Base-by-base conservation (phyloP, 2,329 filamentous ascomycete species). In the Penicillium paneum region DNA sequence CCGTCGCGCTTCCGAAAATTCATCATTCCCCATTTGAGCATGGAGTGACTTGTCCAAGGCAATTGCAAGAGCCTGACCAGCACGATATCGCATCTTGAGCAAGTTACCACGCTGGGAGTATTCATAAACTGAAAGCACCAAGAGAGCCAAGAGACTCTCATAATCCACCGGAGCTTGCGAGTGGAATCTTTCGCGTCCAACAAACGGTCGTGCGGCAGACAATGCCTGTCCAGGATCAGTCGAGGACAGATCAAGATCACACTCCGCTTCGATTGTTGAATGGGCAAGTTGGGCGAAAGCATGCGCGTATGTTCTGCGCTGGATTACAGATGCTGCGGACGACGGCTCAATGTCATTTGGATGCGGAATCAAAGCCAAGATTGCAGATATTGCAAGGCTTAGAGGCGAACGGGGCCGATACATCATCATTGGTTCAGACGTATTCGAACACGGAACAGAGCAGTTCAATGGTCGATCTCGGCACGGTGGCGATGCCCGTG, bases 91-190 rank as follows among this genome's bases (percentile, higher is more conserved):
- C 76, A 78, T 78, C 56, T 78, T 78, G 8, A 72, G 62, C 19
- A 78, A 61, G 52, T 78, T 78, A 4, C 76, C 76, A 26, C 76
- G 67, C 54, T 78, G 75, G 3, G 71, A 66, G 58, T 78, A 78
- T 56, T 78, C 76, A 52, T 78, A 78, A 10, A 76, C 67, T 21
- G 72, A 75, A n/a, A 78, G 67, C 28, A 77, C 57, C 28, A 76
- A 61, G 17, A 77, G 57, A 5, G 76, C 72, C 24, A 78, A 62
- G 31, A 78, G 64, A 36, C 65, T 64, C 57, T 78, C 76, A 5
- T 76, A 60, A 48, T 76, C 75, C 31, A 74, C 68, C 1, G 76
- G 75, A 2, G 71, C 67, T 17, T 60, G 64, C 26, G 72, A 66
- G 57, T 78, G 76, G 26, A 78, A 66, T 13, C 63, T 61, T 24